phyloP scores from a whole-genome alignment of 73 alveolate species.

The Paramecium octaurelia region DNA sequence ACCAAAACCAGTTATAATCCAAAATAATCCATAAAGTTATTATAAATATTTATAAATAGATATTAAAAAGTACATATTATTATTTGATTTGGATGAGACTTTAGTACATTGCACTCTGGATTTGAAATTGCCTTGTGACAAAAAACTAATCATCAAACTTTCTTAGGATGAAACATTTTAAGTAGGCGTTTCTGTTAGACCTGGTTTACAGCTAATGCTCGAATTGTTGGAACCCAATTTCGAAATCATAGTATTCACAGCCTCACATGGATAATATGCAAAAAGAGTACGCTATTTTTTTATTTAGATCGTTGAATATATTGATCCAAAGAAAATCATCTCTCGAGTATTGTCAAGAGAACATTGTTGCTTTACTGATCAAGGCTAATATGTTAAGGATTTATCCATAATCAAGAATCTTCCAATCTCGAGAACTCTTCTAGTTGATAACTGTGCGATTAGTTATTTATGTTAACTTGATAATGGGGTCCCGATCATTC shows the following conservation, averaged over 20 bases:
- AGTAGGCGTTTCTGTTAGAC: conserved; percentile 48
- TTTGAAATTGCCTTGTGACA: neutral
- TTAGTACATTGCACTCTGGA: conserved; percentile 51
- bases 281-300: conserved; percentile 22
- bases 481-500: conserved; percentile 89
- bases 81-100: conserved; percentile 61
- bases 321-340: conserved; percentile 69
- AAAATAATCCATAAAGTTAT: neutral
- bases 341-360: conserved; percentile 65
- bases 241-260: conserved; percentile 74
- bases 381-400: conserved; percentile 70
- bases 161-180: neutral
- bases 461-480: conserved; percentile 78
- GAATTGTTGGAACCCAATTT: conserved; percentile 54
- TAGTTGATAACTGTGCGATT: conserved; percentile 86
- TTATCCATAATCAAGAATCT: conserved; percentile 63
- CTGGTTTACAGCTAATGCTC: conserved; percentile 4
- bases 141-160: neutral
- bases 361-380: conserved; percentile 64
- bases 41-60: conserved; percentile 1
- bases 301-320: conserved; percentile 42
- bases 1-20: conserved; percentile 25
- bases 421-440: conserved; percentile 65
- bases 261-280: conserved; percentile 68
- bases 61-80: conserved; percentile 57